phyloP scores from a whole-genome alignment of 257 asterid species.

The Hygrophila difformis region DNA sequence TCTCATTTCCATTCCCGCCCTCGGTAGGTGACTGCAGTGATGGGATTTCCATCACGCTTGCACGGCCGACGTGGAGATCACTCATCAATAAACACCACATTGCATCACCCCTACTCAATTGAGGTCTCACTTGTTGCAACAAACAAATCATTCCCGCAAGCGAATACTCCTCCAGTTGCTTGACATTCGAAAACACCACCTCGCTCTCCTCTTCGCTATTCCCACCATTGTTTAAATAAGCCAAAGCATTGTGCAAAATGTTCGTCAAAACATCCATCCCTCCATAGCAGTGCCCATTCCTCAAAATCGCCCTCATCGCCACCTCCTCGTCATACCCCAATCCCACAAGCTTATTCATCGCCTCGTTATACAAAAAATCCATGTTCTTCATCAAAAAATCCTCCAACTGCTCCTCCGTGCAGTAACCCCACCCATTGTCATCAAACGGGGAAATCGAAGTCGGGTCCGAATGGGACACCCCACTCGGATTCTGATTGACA shows the following conservation, averaged over 20 bases:
- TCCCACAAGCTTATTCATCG: constrained; percentile 39
- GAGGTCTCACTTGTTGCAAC: constrained; percentile 81
- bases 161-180: constrained; percentile 79
- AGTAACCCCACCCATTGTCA: constrained; percentile 56
- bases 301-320: constrained; percentile 62
- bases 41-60: constrained; percentile 82
- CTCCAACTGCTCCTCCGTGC: constrained; percentile 67
- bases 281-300: constrained; percentile 73
- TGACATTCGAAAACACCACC: constrained; percentile 50
- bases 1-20: constrained; percentile 17
- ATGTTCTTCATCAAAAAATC: constrained; percentile 56
- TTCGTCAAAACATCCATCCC: constrained; percentile 87
- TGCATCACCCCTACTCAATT: constrained; percentile 76
- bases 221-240: constrained; percentile 44
- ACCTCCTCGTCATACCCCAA: constrained; percentile 71
- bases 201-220: constrained; percentile 32
- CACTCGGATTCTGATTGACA: constrained; percentile 15
- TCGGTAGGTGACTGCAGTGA: constrained; percentile 31
- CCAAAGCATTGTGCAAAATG: constrained; percentile 63
- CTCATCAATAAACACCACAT: constrained; percentile 97
- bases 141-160: constrained; percentile 76
- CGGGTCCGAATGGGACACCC: constrained; percentile 6
- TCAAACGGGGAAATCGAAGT: constrained; percentile 28
- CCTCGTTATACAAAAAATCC: constrained; percentile 57
- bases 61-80: constrained; percentile 82